These are phyloP conservation scores for Nothophaeocryptopus gaeumannii DNA, from an alignment of 2,329 filamentous ascomycete genomes.

Conservation along the genomic window DNA sequence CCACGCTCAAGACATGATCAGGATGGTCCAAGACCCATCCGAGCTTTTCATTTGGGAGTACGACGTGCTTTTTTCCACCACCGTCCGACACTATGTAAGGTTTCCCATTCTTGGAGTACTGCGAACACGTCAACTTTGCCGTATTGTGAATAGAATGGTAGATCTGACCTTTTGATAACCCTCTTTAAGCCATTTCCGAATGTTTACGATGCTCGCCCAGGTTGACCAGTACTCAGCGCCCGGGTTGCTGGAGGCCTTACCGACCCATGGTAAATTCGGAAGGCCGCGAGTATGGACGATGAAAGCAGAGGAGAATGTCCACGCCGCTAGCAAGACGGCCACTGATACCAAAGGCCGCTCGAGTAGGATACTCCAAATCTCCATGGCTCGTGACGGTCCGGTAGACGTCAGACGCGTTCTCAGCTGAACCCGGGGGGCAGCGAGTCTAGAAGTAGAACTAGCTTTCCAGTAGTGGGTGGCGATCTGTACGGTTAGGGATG, in stretches of 20 bases:
- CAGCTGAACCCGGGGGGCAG: no score
- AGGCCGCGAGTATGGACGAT: no score
- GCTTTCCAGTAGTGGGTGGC: no score
- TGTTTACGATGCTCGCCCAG: slow-evolving; percentile 11
- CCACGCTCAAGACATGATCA: slow-evolving; percentile 39
- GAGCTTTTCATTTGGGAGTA: slow-evolving; percentile 22
- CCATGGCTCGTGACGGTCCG: no score
- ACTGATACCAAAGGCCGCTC: no score
- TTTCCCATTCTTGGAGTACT: slow-evolving; percentile 21
- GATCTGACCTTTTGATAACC: slow-evolving; percentile 22
- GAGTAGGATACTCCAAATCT: no score
- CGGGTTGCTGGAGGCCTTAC: slow-evolving; percentile 10
- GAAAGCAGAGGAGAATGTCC: no score
- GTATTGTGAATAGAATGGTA: background rate
- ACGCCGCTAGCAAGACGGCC: no score
- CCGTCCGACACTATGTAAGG: slow-evolving; percentile 26
- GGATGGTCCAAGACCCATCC: slow-evolving; percentile 45
- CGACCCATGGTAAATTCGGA: slow-evolving; percentile 23
- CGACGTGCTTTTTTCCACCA: slow-evolving; percentile 20
- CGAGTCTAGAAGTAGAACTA: no score
- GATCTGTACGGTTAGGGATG: no score
- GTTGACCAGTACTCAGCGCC: slow-evolving; percentile 17
- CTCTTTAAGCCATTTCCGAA: slow-evolving; percentile 17
- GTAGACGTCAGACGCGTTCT: no score
- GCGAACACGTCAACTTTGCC: background rate